Evolutionary conservation across 2,329 filamentous ascomycete species (phyloP).

Genomic region (Botryotinia narcissicola): DNA sequence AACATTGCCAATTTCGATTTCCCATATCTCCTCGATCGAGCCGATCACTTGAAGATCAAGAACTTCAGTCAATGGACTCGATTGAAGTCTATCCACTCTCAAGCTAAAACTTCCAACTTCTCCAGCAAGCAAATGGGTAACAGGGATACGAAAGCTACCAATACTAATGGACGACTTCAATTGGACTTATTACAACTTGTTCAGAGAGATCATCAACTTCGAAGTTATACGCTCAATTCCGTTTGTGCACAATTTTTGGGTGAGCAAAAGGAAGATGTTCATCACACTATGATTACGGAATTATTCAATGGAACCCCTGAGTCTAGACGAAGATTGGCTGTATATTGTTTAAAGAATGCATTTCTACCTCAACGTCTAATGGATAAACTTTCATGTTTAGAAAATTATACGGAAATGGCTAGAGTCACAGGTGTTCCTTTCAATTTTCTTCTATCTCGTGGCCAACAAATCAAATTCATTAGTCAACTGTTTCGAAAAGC

Average conservation of each 20-base stretch:
- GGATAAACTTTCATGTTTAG: conserved; percentile 97
- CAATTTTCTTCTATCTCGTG: conserved; percentile 86
- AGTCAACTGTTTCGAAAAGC: conserved; percentile 97
- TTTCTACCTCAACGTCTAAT: conserved; percentile 91
- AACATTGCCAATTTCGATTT: conserved; percentile 99
- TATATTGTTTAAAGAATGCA: conserved; percentile 97
- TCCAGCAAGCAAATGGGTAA: conserved; percentile 99
- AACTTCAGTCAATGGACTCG: conserved; percentile 88
- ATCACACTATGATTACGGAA: conserved; percentile 99
- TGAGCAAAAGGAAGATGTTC: conserved; percentile 98
- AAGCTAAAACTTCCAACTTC: conserved; percentile 77
- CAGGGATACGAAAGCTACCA: conserved; percentile 89
- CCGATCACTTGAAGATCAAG: conserved; percentile 74
- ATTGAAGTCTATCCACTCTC: conserved; percentile 67
- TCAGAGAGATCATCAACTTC: conserved; percentile 88
- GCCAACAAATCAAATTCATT: conserved; percentile 96
- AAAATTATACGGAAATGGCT: conserved; percentile 99
- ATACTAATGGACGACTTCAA: conserved; percentile 90
- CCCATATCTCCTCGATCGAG: conserved; percentile 87
- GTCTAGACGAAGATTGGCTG: conserved; percentile 81
- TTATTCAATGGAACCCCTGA: conserved; percentile 95
- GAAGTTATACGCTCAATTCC: conserved; percentile 96
- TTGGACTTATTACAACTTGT: conserved; percentile 92
- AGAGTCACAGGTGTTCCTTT: conserved; percentile 98
- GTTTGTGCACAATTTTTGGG: conserved; percentile 92